A percentile compares a stretch with the other conserved stretches of the same genome.
phyloP scores from a whole-genome alignment of 2,329 filamentous ascomycete genomes.

The Hypoxylon sp. region DNA sequence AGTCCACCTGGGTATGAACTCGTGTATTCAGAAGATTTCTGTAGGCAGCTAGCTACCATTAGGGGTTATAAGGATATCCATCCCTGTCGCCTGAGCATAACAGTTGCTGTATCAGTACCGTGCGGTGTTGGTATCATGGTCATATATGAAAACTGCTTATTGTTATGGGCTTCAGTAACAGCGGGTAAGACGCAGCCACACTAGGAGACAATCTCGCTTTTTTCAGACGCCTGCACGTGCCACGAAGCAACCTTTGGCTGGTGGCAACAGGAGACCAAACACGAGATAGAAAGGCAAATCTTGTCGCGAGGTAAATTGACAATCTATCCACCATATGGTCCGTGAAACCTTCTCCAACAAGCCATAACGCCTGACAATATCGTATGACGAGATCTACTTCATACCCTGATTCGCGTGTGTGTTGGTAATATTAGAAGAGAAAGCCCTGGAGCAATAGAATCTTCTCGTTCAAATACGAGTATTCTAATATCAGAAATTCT shows the following conservation, averaged over 20 bases:
- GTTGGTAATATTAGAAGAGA: not conserved
- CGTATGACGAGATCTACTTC: not conserved
- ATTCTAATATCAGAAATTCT: slow-evolving; percentile 6
- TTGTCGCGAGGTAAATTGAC: not conserved
- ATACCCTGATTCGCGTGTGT: not conserved
- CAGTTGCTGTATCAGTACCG: not conserved
- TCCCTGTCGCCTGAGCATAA: not conserved
- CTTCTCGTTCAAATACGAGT: not conserved
- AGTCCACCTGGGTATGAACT: no score
- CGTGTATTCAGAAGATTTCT: no score
- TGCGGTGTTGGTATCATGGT: not conserved
- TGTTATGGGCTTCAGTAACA: not conserved
- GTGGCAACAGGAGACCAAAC: not conserved
- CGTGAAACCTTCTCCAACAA: not conserved
- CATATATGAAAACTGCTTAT: not conserved
- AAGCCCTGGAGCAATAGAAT: not conserved
- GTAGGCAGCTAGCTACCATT: no score
- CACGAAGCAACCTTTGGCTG: not conserved
- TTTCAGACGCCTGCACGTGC: not conserved
- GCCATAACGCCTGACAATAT: not conserved
- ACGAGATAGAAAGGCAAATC: not conserved
- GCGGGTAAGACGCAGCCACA: not conserved
- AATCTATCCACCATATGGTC: not conserved
- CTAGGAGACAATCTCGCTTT: no score
- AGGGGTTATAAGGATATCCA: not conserved